Percentiles rank a stretch among this genome's conserved stretches.
Conservation (phyloP, 1,139 yeast species). For the Kodamaea anthophila region DNA sequence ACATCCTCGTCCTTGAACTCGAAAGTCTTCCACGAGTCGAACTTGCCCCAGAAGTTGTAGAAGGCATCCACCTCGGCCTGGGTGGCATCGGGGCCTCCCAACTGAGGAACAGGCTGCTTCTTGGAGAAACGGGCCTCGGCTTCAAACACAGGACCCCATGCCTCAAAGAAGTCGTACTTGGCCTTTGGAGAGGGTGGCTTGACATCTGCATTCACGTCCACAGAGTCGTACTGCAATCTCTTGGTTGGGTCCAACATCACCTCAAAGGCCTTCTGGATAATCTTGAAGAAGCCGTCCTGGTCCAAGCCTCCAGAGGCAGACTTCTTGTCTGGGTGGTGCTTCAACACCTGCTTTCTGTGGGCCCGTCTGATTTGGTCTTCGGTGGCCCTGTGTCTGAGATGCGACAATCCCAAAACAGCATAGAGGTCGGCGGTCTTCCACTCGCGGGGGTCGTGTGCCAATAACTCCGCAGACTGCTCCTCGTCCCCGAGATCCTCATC, state of each 20-base stretch:
- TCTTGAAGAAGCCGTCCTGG: constrained; percentile 96
- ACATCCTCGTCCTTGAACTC: constrained; percentile 98
- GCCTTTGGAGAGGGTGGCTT: constrained; percentile 65
- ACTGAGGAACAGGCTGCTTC: constrained; percentile 77
- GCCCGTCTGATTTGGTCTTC: constrained; percentile 94
- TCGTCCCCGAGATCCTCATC: constrained; percentile 73
- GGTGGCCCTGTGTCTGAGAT: constrained; percentile 85
- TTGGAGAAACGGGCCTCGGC: constrained; percentile 90
- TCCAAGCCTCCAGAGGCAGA: constrained; percentile 79
- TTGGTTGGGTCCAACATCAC: constrained; percentile 76
- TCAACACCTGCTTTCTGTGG: constrained; percentile 92
- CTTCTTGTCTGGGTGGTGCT: constrained; percentile 98
- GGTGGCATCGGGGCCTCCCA: constrained; percentile 64
- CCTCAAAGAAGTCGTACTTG: constrained; percentile 75
- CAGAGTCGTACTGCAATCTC: constrained; percentile 93
- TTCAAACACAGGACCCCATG: constrained; percentile 89
- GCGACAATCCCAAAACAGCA: constrained; percentile 90
- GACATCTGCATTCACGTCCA: constrained; percentile 84
- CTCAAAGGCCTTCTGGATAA: constrained; percentile 95
- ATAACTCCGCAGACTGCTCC: constrained; percentile 71
- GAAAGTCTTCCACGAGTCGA: constrained; percentile 97
- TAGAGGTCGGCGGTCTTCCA: constrained; percentile 97
- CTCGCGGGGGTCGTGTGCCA: constrained; percentile 91
- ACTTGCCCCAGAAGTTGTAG: constrained; percentile 89
- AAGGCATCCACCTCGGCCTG: constrained; percentile 85